These are phyloP conservation scores for Penicillium freii DNA, from an alignment of 2,329 filamentous ascomycete species.

Conservation along the genomic window DNA sequence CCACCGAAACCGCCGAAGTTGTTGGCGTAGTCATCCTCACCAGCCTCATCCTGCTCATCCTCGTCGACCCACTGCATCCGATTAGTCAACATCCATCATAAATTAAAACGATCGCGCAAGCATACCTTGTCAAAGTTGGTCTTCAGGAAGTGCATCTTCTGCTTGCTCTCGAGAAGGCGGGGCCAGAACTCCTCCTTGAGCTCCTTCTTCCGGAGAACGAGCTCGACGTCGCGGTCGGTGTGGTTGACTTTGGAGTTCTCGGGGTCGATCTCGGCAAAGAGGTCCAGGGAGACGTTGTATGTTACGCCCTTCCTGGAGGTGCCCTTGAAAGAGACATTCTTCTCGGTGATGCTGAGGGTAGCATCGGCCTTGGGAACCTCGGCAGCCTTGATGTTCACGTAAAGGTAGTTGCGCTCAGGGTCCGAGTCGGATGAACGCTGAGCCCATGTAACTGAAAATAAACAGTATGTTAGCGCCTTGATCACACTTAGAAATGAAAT, in stretches of 20 bases:
- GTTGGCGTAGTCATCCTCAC: constrained; percentile 68
- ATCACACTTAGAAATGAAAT: not conserved
- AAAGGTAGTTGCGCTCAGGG: constrained; percentile 86
- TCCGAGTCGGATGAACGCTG: constrained; percentile 86
- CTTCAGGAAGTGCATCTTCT: constrained; percentile 94
- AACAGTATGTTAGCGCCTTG: constrained; percentile 13
- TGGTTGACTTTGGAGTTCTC: constrained; percentile 82
- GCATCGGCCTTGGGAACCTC: constrained; percentile 75
- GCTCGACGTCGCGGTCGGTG: constrained; percentile 80
- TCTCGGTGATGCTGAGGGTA: constrained; percentile 79
- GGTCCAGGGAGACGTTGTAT: constrained; percentile 81
- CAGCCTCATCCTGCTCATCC: constrained; percentile 92
- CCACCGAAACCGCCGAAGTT: constrained; percentile 52
- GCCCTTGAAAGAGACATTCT: constrained; percentile 75
- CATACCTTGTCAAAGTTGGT: constrained; percentile 94
- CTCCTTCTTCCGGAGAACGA: constrained; percentile 96
- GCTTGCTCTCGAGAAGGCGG: constrained; percentile 81
- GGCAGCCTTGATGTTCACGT: constrained; percentile 83
- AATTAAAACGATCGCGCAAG: not conserved
- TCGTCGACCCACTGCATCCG: constrained; percentile 80
- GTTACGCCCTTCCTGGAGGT: constrained; percentile 81
- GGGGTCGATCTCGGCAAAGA: constrained; percentile 88
- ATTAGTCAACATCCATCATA: constrained; percentile 15
- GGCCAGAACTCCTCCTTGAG: constrained; percentile 94
- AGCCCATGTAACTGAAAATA: constrained; percentile 83